A percentile compares a stretch with the other conserved stretches of the same genome.
Conservation (phyloP, 148 eudicot species). For the Rhododendron williamsianum region DNA sequence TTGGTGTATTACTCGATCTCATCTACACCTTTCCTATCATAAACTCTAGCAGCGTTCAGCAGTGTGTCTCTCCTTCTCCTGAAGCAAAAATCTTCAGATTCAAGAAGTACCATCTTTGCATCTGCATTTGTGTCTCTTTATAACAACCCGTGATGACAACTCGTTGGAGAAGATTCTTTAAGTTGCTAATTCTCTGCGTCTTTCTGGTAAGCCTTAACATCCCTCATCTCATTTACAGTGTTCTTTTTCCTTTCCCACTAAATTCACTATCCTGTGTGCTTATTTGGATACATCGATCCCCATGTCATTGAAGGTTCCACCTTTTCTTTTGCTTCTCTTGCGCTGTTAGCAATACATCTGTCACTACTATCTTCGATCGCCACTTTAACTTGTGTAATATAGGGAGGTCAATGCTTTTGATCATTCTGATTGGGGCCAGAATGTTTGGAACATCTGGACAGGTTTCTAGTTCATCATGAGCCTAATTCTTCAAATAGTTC, state of each 20-base stretch:
- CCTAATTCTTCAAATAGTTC: not conserved
- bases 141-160: constrained; percentile 12
- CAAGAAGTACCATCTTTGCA: not conserved
- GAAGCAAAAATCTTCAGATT: not conserved
- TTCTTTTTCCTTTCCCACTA: not conserved
- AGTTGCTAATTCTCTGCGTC: constrained; percentile 3
- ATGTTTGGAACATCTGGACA: not conserved
- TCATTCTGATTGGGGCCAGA: not conserved
- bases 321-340: not conserved
- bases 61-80: not conserved
- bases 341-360: not conserved
- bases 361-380: not conserved
- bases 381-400: not conserved
- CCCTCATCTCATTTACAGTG: not conserved
- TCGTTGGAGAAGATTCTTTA: constrained; percentile 14
- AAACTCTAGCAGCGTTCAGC: not conserved
- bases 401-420: not conserved
- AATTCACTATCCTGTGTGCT: not conserved
- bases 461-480: not conserved
- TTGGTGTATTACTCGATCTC: too few species aligned
- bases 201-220: constrained; percentile 18
- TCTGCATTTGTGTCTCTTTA: not conserved
- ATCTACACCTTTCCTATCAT: too few species aligned
- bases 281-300: not conserved
- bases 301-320: not conserved